Conservation (phyloP, 2,329 filamentous ascomycete species). For the Colletotrichum sp. region DNA sequence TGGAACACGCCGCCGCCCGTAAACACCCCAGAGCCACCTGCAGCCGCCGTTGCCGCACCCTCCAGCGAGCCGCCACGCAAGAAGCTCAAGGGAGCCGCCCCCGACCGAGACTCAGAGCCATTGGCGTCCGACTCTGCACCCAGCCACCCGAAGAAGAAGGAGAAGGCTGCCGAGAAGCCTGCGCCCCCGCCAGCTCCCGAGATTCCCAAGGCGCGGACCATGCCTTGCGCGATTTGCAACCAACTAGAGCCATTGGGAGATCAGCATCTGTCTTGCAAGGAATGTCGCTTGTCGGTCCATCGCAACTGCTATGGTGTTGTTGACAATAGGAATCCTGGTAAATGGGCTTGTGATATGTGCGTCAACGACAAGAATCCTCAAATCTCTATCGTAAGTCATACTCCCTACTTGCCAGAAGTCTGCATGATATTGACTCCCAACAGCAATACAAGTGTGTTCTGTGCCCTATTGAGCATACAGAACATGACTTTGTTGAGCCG, state of each 20-base stretch:
- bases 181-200: conserved; percentile 73
- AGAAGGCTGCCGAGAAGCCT: conserved; percentile 62
- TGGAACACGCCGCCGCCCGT: conserved; percentile 38
- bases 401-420: not conserved
- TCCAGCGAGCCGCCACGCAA: conserved; percentile 65
- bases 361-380: conserved; percentile 90
- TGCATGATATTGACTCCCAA: conserved; percentile 31
- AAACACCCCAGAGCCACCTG: conserved; percentile 30
- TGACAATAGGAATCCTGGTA: conserved; percentile 71
- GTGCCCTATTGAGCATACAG: conserved; percentile 82
- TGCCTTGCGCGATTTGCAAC: conserved; percentile 87
- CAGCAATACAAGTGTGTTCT: conserved; percentile 91
- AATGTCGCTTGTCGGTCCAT: conserved; percentile 92
- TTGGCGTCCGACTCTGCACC: conserved; percentile 48
- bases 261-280: conserved; percentile 78
- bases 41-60: conserved; percentile 33
- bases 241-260: conserved; percentile 75
- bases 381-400: conserved; percentile 78
- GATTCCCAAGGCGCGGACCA: conserved; percentile 75
- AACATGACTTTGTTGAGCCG: conserved; percentile 83
- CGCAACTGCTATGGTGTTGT: conserved; percentile 89
- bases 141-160: conserved; percentile 61
- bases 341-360: conserved; percentile 97
- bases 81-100: conserved; percentile 61
- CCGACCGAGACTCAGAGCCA: conserved; percentile 57